phyloP scores from a whole-genome alignment of 805 yeast species.

The Teunomyces tritomae region DNA sequence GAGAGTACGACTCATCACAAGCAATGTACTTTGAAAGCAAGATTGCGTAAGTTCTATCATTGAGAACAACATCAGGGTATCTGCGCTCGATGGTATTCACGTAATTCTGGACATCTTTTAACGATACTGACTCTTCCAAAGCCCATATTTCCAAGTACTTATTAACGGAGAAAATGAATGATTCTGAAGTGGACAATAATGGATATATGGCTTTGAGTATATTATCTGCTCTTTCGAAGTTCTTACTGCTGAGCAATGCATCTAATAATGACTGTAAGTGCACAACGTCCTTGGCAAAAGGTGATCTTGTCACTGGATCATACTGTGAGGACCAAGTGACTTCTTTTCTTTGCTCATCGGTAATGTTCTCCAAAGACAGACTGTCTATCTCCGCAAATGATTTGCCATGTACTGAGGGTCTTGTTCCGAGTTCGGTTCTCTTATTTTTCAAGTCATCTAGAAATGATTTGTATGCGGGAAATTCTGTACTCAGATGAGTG shows the following conservation, averaged over 20 bases:
- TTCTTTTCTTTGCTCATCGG: conserved; percentile 13
- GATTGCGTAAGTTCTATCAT: conserved; percentile 62
- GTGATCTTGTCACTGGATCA: conserved; percentile 41
- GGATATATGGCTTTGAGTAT: conserved; percentile 62
- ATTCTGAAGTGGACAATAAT: conserved; percentile 36
- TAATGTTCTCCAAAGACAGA: conserved; percentile 7
- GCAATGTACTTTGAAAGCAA: conserved; percentile 43
- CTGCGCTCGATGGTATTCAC: conserved; percentile 28
- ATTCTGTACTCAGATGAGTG: conserved; percentile 4
- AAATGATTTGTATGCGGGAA: conserved; percentile 12
- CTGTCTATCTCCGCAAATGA: conserved; percentile 12
- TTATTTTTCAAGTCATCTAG: conserved; percentile 11
- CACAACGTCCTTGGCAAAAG: conserved; percentile 54
- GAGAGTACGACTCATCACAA: conserved; percentile 8
- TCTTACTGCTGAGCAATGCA: conserved; percentile 67
- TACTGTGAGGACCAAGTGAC: conserved; percentile 40
- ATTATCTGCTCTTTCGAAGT: conserved; percentile 66
- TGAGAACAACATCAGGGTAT: conserved; percentile 26
- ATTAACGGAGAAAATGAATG: conserved; percentile 66
- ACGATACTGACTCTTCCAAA: conserved; percentile 34
- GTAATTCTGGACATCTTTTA: conserved; percentile 45
- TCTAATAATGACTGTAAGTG: conserved; percentile 77
- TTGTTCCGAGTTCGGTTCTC: conserved; percentile 7
- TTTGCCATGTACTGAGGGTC: conserved; percentile 9
- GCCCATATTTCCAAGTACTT: conserved; percentile 51